Percentiles rank a stretch among this genome's conserved stretches.
phyloP scores from a whole-genome alignment of 257 asterid species.

The Solanum habrochaites region DNA sequence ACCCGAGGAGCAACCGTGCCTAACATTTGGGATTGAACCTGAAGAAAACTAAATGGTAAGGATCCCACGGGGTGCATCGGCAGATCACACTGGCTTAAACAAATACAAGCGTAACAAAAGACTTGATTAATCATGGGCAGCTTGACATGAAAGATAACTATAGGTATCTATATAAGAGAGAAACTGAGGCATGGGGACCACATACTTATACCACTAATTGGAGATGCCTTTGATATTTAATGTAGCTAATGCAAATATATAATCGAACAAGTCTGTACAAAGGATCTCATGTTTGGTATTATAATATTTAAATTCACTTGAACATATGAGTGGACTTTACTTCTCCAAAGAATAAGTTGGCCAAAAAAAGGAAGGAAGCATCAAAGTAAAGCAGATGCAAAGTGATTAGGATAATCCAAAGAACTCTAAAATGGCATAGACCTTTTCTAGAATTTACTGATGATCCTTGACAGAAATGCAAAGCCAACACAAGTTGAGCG shows the following conservation, averaged over 20 bases:
- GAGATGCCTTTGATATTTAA: neutral
- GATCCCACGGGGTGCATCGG: neutral
- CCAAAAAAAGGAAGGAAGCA: constrained; percentile 1
- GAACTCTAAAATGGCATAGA: neutral
- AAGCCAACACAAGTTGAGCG: neutral
- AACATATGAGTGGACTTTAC: neutral
- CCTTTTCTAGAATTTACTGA: neutral
- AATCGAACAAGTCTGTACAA: neutral
- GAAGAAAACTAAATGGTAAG: neutral
- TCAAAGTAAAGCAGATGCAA: constrained; percentile 11
- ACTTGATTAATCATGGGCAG: neutral
- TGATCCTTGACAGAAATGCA: neutral
- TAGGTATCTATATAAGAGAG: neutral
- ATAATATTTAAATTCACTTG: neutral
- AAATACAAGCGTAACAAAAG: neutral
- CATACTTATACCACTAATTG: neutral
- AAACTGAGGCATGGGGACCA: neutral
- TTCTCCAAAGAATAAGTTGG: constrained; percentile 1
- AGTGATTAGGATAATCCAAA: neutral
- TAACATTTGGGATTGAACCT: constrained; percentile 18
- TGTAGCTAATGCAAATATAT: neutral
- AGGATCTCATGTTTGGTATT: neutral
- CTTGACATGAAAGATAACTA: neutral
- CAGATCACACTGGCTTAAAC: neutral
- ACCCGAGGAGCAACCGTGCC: constrained; percentile 5